Evolutionary conservation across 2,329 filamentous ascomycete species (phyloP).

Genomic region (Pezicula carpinea): DNA sequence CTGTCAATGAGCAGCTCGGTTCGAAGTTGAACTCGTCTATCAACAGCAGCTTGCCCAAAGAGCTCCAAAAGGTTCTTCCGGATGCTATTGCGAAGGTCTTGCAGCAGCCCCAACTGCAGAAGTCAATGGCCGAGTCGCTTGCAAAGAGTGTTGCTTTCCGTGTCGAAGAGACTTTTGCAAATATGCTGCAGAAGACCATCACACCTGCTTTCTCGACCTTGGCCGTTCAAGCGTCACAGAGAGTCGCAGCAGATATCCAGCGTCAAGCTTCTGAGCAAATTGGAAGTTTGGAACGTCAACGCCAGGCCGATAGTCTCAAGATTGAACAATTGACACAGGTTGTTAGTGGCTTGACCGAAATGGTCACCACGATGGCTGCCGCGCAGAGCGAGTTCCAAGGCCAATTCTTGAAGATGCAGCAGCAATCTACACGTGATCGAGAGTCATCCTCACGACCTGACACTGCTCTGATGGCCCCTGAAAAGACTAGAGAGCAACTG

Average conservation of each 20-base stretch:
- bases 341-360: conserved; percentile 62
- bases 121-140: conserved; percentile 68
- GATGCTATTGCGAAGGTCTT: conserved; percentile 62
- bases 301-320: conserved; percentile 45
- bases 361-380: conserved; percentile 64
- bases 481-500: conserved; percentile 41
- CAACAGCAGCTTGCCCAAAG: conserved; percentile 41
- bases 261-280: conserved; percentile 39
- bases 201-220: conserved; percentile 62
- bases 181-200: conserved; percentile 58
- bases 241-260: conserved; percentile 64
- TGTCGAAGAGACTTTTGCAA: conserved; percentile 65
- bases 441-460: conserved; percentile 14
- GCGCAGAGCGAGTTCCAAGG: conserved; percentile 66
- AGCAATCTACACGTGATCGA: conserved; percentile 41
- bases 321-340: conserved; percentile 68
- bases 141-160: conserved; percentile 60
- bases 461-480: conserved; percentile 23
- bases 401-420: conserved; percentile 54
- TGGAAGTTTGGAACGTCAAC: conserved; percentile 23
- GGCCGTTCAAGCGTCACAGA: conserved; percentile 61
- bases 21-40: conserved; percentile 46
- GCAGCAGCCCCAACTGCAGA: conserved; percentile 69
- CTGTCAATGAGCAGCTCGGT: conserved; percentile 68
- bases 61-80: conserved; percentile 68